A percentile compares a stretch with the other conserved stretches of the same genome.
Conservation (phyloP, 148 eudicot genomes). For the Rhododendron simsii region DNA sequence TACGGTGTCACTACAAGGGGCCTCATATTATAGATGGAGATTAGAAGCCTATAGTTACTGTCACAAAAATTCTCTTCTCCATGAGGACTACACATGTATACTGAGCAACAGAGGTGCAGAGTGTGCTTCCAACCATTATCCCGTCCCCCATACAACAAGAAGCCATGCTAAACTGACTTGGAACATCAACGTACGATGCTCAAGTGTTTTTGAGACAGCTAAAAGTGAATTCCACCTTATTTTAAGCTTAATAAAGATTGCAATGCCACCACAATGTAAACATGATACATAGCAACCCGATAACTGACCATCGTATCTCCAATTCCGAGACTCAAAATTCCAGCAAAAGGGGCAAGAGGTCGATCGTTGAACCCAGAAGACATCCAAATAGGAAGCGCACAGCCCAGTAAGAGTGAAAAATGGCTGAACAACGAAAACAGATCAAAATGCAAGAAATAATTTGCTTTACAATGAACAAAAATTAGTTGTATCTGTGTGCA, state of each 20-base stretch:
- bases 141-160: not conserved
- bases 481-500: not conserved
- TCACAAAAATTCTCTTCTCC: not conserved
- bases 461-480: not conserved
- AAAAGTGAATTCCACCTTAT: not conserved
- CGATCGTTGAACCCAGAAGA: constrained; percentile 91
- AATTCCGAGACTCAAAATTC: constrained; percentile 96
- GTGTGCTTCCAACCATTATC: not conserved
- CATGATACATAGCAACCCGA: not conserved
- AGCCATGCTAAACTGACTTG: not conserved
- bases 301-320: constrained; percentile 96
- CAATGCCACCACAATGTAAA: not conserved
- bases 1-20: not conserved
- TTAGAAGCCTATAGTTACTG: not conserved
- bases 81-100: not conserved
- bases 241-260: not conserved
- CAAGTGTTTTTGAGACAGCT: not conserved
- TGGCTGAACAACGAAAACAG: constrained; percentile 47
- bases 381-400: constrained; percentile 97
- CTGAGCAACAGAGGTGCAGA: not conserved
- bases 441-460: not conserved
- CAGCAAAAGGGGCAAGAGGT: constrained; percentile 98
- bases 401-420: constrained; percentile 92
- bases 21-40: not conserved
- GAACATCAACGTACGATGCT: not conserved